phyloP scores from a whole-genome alignment of 2,329 filamentous ascomycete genomes.

The Stemphylium vesicarium region DNA sequence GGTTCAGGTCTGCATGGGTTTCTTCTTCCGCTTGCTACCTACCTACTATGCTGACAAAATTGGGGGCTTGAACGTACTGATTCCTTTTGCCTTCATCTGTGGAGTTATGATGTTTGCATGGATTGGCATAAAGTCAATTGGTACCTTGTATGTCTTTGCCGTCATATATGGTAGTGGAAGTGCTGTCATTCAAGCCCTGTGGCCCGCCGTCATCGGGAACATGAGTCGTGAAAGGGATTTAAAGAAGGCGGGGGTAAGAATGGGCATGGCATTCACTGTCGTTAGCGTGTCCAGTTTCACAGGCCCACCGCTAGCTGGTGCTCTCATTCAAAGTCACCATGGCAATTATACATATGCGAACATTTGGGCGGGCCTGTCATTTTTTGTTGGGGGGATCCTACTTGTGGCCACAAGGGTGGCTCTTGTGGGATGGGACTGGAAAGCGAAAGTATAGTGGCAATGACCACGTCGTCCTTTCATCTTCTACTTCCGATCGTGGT shows the following conservation, averaged over 20 bases:
- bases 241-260: slow-evolving; percentile 43
- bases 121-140: slow-evolving; percentile 37
- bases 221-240: slow-evolving; percentile 43
- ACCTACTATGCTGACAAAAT: slow-evolving; percentile 49
- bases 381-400: slow-evolving; percentile 34
- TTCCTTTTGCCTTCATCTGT: slow-evolving; percentile 54
- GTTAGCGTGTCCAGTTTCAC: slow-evolving; percentile 46
- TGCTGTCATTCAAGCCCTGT: slow-evolving; percentile 41
- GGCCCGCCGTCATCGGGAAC: slow-evolving; percentile 33
- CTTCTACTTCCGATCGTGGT: not conserved
- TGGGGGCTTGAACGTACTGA: slow-evolving; percentile 58
- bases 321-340: slow-evolving; percentile 36
- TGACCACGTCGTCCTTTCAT: not conserved
- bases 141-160: slow-evolving; percentile 39
- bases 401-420: slow-evolving; percentile 36
- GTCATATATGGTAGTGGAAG: slow-evolving; percentile 38
- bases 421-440: slow-evolving; percentile 39
- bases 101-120: slow-evolving; percentile 53
- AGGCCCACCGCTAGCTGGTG: slow-evolving; percentile 45
- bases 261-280: slow-evolving; percentile 48
- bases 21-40: slow-evolving; percentile 57
- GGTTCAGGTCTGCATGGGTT: slow-evolving; percentile 58
- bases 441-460: slow-evolving; percentile 26
- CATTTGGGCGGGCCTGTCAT: slow-evolving; percentile 44
- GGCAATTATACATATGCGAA: slow-evolving; percentile 46